Evolutionary conservation across 2,329 filamentous ascomycete species (phyloP), one percentile per base, ranked within the genome.

Genomic region (Huntiella moniliformis): DNA sequence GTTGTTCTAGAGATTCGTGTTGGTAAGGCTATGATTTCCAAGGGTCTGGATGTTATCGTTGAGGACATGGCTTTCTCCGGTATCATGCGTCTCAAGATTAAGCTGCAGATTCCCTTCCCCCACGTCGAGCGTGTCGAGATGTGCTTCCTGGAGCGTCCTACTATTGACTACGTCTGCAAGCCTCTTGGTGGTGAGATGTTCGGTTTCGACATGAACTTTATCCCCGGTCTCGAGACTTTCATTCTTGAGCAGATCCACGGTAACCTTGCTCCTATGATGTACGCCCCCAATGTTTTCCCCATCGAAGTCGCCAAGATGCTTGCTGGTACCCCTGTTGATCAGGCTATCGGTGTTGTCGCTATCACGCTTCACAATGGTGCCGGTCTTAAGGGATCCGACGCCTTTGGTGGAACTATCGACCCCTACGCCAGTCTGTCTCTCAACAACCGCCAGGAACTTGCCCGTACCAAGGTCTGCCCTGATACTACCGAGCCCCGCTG

Each of bases 281-380:
- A 98, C 58, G 79, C 77, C 34, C 91, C 91, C 6, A 94, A 98
- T 55, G 86, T 96, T 42, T 98, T 98, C 68, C 91, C 91, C 12
- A 91, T 98, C 53, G 91, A 98, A 58, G 85, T 98, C 47, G 91
- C 91, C 54, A 96, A 98, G 71, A 91, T 98, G 84, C 70, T 98
- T 52, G 83, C 88, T 38, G 91, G 91, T 49, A 88, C 82, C 49
- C 78, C 91, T 0, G 83, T 98, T 43, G 92, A 98, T 59, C 84
- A 94, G 63, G 91, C 91, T 8, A 85, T 98, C 56, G 91, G 91
- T 59, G 87, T 98, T 6, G 63, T 98, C 45, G 88, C 88, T 17
- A 69, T 98, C 51, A 94, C 86, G 5, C 72, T 98, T 51, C 85
- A 98, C 59, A 82, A 85, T 36, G 91, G 87, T 2, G 78, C 87